Evolutionary conservation across 495 filamentous ascomycete species (phyloP).

Genomic region (Aspergillus sparsus): DNA sequence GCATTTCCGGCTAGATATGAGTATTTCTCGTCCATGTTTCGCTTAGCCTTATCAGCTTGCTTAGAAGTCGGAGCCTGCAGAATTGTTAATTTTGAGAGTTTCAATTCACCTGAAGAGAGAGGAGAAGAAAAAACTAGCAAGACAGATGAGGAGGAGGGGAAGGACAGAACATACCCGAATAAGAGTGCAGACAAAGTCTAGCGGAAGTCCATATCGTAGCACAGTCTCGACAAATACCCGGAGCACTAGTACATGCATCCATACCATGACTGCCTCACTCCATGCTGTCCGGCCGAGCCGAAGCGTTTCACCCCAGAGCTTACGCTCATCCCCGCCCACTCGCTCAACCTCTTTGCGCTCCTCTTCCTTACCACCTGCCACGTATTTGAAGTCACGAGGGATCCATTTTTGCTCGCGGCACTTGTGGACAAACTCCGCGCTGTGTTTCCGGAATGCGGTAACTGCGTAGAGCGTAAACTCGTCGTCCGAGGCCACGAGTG

Average conservation of each 20-base stretch:
- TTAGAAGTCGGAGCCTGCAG: constrained; percentile 73
- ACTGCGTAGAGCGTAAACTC: constrained; percentile 89
- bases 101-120: not conserved
- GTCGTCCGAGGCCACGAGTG: constrained; percentile 74
- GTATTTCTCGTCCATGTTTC: constrained; percentile 78
- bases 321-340: constrained; percentile 76
- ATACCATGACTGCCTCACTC: constrained; percentile 92
- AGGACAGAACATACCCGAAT: constrained; percentile 65
- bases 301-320: constrained; percentile 88
- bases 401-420: constrained; percentile 90
- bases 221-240: constrained; percentile 97
- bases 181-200: constrained; percentile 82
- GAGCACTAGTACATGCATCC: constrained; percentile 86
- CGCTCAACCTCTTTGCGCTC: constrained; percentile 82
- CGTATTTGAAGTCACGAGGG: constrained; percentile 89
- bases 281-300: constrained; percentile 82
- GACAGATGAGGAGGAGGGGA: not conserved
- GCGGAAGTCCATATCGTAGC: constrained; percentile 84
- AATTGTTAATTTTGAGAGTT: constrained; percentile 8
- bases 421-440: constrained; percentile 82
- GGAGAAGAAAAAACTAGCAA: constrained; percentile 4
- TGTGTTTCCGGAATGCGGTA: constrained; percentile 88
- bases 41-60: constrained; percentile 76
- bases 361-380: constrained; percentile 82
- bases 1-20: constrained; percentile 94